Percentiles rank a stretch among this genome's conserved stretches.
phyloP scores from a whole-genome alignment of 2,329 filamentous ascomycete genomes.

The Penicillium digitatum region DNA sequence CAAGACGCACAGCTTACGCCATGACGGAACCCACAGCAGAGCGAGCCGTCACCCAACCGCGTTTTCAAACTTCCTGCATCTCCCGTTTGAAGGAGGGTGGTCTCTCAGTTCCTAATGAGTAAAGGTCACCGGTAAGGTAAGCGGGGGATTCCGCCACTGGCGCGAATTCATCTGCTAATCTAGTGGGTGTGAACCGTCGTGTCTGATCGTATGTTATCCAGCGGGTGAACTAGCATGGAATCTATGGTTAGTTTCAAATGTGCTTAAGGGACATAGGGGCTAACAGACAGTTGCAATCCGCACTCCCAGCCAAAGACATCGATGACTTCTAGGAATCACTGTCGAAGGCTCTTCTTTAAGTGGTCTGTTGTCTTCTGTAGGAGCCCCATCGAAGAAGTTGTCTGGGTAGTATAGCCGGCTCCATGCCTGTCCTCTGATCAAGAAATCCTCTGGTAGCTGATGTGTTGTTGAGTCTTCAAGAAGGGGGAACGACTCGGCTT shows the following conservation, averaged over 20 bases:
- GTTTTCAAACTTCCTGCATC: constrained; percentile 6
- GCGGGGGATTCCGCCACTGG: constrained; percentile 19
- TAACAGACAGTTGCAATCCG: constrained; percentile 42
- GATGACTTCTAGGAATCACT: constrained; percentile 47
- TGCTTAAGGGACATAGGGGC: neutral
- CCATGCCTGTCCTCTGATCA: constrained; percentile 55
- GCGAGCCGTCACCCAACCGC: constrained; percentile 1
- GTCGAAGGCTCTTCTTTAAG: constrained; percentile 50
- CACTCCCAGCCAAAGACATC: constrained; percentile 51
- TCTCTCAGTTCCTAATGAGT: neutral
- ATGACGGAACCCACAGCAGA: neutral
- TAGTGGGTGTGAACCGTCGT: constrained; percentile 34
- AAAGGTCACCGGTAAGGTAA: constrained; percentile 8
- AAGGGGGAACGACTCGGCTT: constrained; percentile 41
- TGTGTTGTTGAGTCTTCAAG: constrained; percentile 38
- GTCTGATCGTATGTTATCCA: constrained; percentile 40
- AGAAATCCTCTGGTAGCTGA: constrained; percentile 58
- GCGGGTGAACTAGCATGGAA: constrained; percentile 31
- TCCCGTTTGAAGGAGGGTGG: neutral
- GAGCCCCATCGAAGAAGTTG: constrained; percentile 49
- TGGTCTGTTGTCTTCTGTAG: constrained; percentile 54
- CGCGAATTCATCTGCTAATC: constrained; percentile 24
- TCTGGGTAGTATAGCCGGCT: constrained; percentile 48
- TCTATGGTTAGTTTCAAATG: constrained; percentile 1
- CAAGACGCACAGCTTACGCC: neutral